Evolutionary conservation across 331 rosid species (phyloP).

Genomic region (Saraca asoca): DNA sequence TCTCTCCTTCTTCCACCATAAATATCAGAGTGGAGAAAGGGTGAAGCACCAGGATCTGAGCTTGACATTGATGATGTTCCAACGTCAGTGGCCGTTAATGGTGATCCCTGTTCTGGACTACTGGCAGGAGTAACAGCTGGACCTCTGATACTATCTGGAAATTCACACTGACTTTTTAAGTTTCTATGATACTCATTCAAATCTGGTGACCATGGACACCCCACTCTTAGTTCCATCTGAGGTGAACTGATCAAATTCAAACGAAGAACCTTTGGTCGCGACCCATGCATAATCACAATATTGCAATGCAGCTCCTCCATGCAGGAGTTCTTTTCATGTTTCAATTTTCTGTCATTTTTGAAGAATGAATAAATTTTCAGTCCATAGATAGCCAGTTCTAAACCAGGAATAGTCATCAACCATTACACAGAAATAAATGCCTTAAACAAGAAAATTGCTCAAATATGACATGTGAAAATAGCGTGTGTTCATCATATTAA

Average conservation of each 20-base stretch:
- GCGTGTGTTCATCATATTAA: slow-evolving; percentile 13
- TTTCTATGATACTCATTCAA: slow-evolving; percentile 42
- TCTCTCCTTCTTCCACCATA: slow-evolving; percentile 52
- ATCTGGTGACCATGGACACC: slow-evolving; percentile 42
- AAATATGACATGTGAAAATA: no score
- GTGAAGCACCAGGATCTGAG: slow-evolving; percentile 74
- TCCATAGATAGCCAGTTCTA: background rate
- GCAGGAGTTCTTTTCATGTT: slow-evolving; percentile 77
- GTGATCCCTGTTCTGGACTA: slow-evolving; percentile 86
- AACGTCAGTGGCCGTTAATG: slow-evolving; percentile 71
- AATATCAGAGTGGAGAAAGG: slow-evolving; percentile 50
- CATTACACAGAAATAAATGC: background rate
- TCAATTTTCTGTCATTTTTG: slow-evolving; percentile 62
- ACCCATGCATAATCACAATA: slow-evolving; percentile 71
- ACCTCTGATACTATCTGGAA: slow-evolving; percentile 53
- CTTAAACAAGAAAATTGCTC: no score
- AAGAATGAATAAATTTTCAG: slow-evolving; percentile 29
- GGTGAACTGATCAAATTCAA: slow-evolving; percentile 68
- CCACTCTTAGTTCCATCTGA: slow-evolving; percentile 41
- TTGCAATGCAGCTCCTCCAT: slow-evolving; percentile 90
- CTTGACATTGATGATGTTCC: slow-evolving; percentile 93
- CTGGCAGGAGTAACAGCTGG: slow-evolving; percentile 85
- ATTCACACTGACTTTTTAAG: slow-evolving; percentile 46
- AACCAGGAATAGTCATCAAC: background rate
- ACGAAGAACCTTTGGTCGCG: slow-evolving; percentile 79